Evolutionary conservation across 345 rosid genomes (phyloP), one percentile per base, ranked within the genome.

Genomic region (Fremontodendron californicum): DNA sequence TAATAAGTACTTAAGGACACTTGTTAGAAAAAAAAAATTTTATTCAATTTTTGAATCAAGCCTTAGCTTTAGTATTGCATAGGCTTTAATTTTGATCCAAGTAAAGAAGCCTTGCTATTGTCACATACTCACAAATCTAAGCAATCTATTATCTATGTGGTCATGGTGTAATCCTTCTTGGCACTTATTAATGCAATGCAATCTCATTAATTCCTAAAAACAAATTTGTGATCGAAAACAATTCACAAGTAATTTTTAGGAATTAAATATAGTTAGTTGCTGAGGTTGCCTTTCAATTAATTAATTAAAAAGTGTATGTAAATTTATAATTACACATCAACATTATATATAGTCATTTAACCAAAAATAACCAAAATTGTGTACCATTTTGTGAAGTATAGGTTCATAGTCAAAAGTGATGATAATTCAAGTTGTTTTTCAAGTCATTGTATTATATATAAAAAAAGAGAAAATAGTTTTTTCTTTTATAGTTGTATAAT

Each of bases 21-120:
- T n/a, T n/a, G n/a, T n/a, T n/a, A n/a, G n/a, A n/a, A n/a, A n/a
- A n/a, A n/a, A n/a, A n/a, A n/a, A n/a, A n/a, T n/a, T n/a, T n/a
- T n/a, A n/a, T n/a, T n/a, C n/a, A n/a, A n/a, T n/a, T n/a, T n/a
- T n/a, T 25, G 2, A 40, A 66, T 10, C 31, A 66, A 40, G 21
- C 16, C 1, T 10, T n/a, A 3, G 49, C 19, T 66, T 66, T n/a
- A 66, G 71, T 40, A 40, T 40, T 6, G 16, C 9, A 21, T 12
- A 66, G 19, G 71, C 49, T 66, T 66, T 31, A 66, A 40, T 40
- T 66, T 33, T 40, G 49, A 66, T 40, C 51, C 72, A 67, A 42
- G 43, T 23, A 43, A 43, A 43, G 25, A 37, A 68, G 33, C 21
- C 54, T 68, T 29, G 73, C 13, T 43, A 68, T 43, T 68, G 37